These are phyloP conservation scores for Fulvia fulva DNA, from an alignment of 2,329 filamentous ascomycete genomes.

Conservation along the genomic window DNA sequence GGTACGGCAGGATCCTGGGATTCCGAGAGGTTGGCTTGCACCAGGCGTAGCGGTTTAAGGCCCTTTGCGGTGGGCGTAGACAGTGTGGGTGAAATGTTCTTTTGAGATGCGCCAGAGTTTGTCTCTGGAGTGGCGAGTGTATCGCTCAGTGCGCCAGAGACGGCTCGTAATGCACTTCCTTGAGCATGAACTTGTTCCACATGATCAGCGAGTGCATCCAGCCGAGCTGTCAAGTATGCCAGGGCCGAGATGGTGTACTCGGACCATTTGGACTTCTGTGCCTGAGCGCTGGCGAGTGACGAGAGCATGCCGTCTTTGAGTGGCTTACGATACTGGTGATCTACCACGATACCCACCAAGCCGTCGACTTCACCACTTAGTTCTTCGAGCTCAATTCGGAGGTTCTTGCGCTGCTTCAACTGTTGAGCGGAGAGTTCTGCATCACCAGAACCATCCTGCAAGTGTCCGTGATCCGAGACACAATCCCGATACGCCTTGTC, in stretches of 20 bases:
- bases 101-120: slow-evolving; percentile 21
- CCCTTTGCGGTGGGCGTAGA: slow-evolving; percentile 17
- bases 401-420: slow-evolving; percentile 38
- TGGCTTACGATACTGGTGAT: slow-evolving; percentile 63
- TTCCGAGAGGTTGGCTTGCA: slow-evolving; percentile 31
- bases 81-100: background rate
- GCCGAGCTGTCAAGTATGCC: slow-evolving; percentile 38
- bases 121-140: slow-evolving; percentile 9
- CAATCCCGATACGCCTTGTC: slow-evolving; percentile 48
- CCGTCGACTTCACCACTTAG: slow-evolving; percentile 66
- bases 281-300: slow-evolving; percentile 33
- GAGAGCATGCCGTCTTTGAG: slow-evolving; percentile 45
- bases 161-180: slow-evolving; percentile 18
- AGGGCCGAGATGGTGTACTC: slow-evolving; percentile 42
- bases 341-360: slow-evolving; percentile 66
- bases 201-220: slow-evolving; percentile 28
- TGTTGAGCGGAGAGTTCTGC: slow-evolving; percentile 15
- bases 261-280: slow-evolving; percentile 39
- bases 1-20: slow-evolving; percentile 27
- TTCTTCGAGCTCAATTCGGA: slow-evolving; percentile 63
- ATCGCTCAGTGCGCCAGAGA: slow-evolving; percentile 23
- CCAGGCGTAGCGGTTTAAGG: slow-evolving; percentile 30
- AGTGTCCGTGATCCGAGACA: slow-evolving; percentile 5
- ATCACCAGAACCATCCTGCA: slow-evolving; percentile 22
- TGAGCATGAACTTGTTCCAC: slow-evolving; percentile 29